phyloP scores from a whole-genome alignment of 2,329 filamentous ascomycete genomes.

The Clarireedia sp. region DNA sequence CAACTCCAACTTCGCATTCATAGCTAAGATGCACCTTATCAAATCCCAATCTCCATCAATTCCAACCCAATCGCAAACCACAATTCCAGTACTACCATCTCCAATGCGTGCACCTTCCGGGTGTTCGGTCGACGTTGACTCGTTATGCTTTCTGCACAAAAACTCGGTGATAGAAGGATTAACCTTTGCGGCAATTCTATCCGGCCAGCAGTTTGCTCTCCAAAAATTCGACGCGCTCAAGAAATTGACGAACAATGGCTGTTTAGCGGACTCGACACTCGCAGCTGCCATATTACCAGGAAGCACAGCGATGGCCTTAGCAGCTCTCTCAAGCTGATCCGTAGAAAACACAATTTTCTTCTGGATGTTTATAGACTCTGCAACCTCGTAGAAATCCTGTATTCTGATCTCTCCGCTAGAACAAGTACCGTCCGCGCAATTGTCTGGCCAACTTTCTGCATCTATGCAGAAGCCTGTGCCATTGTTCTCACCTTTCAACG shows the following conservation, averaged over 20 bases:
- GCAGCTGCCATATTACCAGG: constrained; percentile 32
- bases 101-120: constrained; percentile 38
- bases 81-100: constrained; percentile 74
- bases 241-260: constrained; percentile 83
- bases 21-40: constrained; percentile 76
- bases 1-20: constrained; percentile 66
- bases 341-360: constrained; percentile 70
- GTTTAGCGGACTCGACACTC: constrained; percentile 16
- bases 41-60: constrained; percentile 84
- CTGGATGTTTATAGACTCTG: constrained; percentile 64
- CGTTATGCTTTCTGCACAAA: constrained; percentile 48
- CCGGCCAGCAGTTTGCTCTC: constrained; percentile 86
- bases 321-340: constrained; percentile 69
- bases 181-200: constrained; percentile 77
- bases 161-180: constrained; percentile 69
- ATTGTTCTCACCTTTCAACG: constrained; percentile 41
- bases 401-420: constrained; percentile 70
- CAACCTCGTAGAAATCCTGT: constrained; percentile 91
- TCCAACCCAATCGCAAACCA: constrained; percentile 93
- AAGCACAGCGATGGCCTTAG: constrained; percentile 40
- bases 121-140: constrained; percentile 21
- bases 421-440: constrained; percentile 67
- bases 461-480: constrained; percentile 52
- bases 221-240: constrained; percentile 90
- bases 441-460: constrained; percentile 72